Base-by-base conservation (phyloP, 768 basidiomycete genomes). In the Suillus sp. region DNA sequence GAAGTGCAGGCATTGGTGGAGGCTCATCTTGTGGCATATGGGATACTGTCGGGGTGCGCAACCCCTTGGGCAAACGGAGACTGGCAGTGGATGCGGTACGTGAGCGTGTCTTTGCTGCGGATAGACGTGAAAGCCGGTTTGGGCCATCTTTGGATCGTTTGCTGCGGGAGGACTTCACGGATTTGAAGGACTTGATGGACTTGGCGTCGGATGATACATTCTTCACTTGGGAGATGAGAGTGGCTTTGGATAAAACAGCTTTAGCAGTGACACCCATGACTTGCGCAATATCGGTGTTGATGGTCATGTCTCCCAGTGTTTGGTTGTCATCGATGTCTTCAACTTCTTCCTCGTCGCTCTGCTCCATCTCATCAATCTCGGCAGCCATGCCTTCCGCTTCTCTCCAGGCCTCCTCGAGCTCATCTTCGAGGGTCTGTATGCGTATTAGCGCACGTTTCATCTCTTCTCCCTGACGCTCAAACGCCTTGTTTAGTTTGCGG, bases 401-500 rank as follows among this genome's bases (percentile, higher is more conserved):
- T 54, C 81, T 81, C 92, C 92, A 93, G 0, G 91, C 92, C 60
- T 93, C 92, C 55, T 89, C 86, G 27, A 93, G 78, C 66, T 92
- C 89, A 16, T 82, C 88, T 67, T 89, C 81, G 25, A 93, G 81
- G 59, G 83, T 79, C 30, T 75, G 75, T 27, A 90, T 81, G 42
- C 80, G 78, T 13, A 79, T 70, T 60, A 79, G 80, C 5, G 83
- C 79, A 9, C 78, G 74, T 35, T 77, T 72, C 32, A 91, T 79
- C 32, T 93, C 90, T 1, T 78, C 71, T 0, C 82, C 86, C 40
- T 91, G 84, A 45, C 85, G 84, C 6, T 86, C 85, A 64, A 90
- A 91, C 59, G 89, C 88, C 53, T 82, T 83, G 70, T 93, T 93
- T 34, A 93, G 79, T 82, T 94, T 94, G 13, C 91, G 83, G 58